These are phyloP conservation scores for Sporisorium exsertum DNA, from an alignment of 1,284 basidiomycete genomes.

Conservation along the genomic window DNA sequence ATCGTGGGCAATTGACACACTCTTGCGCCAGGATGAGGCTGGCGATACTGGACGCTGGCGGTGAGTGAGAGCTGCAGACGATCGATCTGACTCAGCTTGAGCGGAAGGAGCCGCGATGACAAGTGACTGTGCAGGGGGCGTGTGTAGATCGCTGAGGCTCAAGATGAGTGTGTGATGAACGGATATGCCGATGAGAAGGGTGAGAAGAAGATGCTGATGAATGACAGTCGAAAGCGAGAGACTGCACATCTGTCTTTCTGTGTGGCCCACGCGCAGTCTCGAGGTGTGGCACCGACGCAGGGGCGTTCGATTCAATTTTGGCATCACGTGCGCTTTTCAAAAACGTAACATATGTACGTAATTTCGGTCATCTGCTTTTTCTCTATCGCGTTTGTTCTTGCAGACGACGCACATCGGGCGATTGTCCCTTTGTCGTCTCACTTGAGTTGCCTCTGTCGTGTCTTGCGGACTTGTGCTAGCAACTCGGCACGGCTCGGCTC, in stretches of 20 bases:
- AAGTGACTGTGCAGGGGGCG: not conserved
- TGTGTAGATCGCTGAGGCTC: not conserved
- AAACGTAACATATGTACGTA: too few relatives aligned
- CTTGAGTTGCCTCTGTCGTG: too few relatives aligned
- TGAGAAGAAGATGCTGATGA: not conserved
- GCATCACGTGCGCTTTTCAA: constrained; percentile 4
- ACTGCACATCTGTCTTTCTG: not conserved
- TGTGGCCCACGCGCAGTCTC: constrained; percentile 17
- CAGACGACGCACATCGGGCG: too few relatives aligned
- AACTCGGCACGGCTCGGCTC: too few relatives aligned
- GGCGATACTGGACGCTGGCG: not conserved
- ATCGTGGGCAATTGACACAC: constrained; percentile 43
- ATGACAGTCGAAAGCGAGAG: not conserved
- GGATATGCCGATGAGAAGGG: constrained; percentile 2
- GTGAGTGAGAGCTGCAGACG: not conserved
- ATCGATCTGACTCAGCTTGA: not conserved
- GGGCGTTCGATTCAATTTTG: not conserved
- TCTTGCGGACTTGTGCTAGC: too few relatives aligned
- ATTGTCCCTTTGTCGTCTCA: too few relatives aligned
- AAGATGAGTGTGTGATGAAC: not conserved
- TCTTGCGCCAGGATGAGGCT: not conserved
- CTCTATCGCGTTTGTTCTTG: too few relatives aligned
- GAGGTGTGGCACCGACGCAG: constrained; percentile 7
- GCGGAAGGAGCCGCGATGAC: not conserved
- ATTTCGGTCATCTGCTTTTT: too few relatives aligned